Evolutionary conservation across 768 basidiomycete species (phyloP), one percentile per base, ranked within the genome.

Genomic region (Cytidiella melzeri): DNA sequence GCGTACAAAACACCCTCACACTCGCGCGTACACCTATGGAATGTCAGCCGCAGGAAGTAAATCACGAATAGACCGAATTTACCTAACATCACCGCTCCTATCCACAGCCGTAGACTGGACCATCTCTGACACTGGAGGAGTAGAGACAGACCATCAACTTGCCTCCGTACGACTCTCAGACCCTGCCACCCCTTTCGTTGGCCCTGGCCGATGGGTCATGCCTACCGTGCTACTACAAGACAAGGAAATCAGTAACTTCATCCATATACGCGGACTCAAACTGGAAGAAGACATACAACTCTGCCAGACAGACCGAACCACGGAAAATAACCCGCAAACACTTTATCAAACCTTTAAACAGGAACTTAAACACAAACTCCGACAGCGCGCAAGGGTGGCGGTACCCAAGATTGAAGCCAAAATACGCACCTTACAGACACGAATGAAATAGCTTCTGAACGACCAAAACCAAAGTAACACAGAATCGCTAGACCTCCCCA

Each of bases 261-360:
- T 41, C 7, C 40, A 23, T 18, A 23, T 9, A 7, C 40, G 40
- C 7, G 40, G 40, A 7, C 7, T 7, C 7, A 10, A 7, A 7
- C n/a, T 41, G 40, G 40, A 41, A 11, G 3, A 27, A 6, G 28
- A 27, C 28, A 34, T 34, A 23, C 12, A 19, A n/a, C 11, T 13
- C 9, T 27, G 9, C 27, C 10, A 27, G 4, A 10, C 18, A 27
- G 30, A 18, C 44, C 28, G 44, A 18, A n/a, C 15, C 18, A 10
- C 40, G 9, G n/a, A 23, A 7, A 10, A 9, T 7, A 41, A 70
- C 45, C 58, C 40, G 15, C 40, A 41, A 18, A n/a, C n/a, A 18
- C 21, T n/a, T 18, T 41, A n/a, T 19, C 60, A 1, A 45, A 48
- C 2, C 58, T 57, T 13, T 2, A 30, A 11, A 26, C 26, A 23